Evolutionary conservation across 768 basidiomycete genomes (phyloP), one percentile per base, ranked within the genome.

Genomic region (Phallus indusiatus): DNA sequence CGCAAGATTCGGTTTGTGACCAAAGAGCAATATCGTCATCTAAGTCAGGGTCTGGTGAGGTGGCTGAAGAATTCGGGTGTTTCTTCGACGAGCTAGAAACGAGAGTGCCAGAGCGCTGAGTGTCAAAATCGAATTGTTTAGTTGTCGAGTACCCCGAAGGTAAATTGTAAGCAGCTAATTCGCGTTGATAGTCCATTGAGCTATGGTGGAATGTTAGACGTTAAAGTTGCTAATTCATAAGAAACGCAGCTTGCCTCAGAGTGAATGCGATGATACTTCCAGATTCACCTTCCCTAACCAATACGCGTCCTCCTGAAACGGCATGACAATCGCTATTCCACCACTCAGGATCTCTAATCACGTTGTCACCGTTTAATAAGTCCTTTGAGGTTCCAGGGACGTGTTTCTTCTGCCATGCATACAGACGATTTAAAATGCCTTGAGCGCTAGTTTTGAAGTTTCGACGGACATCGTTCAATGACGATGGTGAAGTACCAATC

Each of bases 261-360:
- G 85, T 86, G 69, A 85, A 88, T 6, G 87, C 83, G 63, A 88
- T 88, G 52, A 90, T 81, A 67, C 85, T 88, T 8, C 86, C 85
- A 85, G 83, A 85, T 68, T 88, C 86, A 65, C 80, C 76, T 66
- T 89, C 88, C 53, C 80, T 69, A 9, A 88, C 79, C 60, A 88
- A 77, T 5, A 87, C 75, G 65, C 80, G 83, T 8, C 82, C 78
- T 3, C 81, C 80, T n/a, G 86, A 85, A 17, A 86, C 73, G 34
- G 78, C 80, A 72, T 89, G 83, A 66, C 75, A 83, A 9, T 76
- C 77, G 18, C 70, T 71, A 16, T 66, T 69, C 85, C 84, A 88
- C 86, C 86, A 90, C 34, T 75, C 78, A 1, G 86, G 86, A 59
- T 83, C 80, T n/a, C 66, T 64, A 10, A 67, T 68, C 21, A 66